These are phyloP conservation scores for Mortierella sp. DNA, from an alignment of 371 early-diverging fungal species.

Conservation along the genomic window DNA sequence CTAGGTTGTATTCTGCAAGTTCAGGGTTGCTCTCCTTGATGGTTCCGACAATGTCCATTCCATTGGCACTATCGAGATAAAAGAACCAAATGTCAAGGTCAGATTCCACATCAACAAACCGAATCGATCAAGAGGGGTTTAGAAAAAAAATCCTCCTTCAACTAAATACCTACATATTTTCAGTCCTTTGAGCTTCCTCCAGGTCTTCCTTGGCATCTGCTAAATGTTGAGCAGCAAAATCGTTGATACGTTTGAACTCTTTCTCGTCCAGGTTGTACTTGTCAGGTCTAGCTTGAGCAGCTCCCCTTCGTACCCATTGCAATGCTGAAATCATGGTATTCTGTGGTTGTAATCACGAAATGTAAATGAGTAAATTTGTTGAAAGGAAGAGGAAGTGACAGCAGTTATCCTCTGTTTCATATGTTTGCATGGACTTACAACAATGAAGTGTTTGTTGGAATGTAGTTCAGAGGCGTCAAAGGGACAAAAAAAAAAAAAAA, in stretches of 20 bases:
- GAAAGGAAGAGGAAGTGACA: background rate
- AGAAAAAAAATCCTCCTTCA: too few species aligned
- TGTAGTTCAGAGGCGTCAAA: constrained; percentile 1
- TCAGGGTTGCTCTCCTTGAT: constrained; percentile 65
- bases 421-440: background rate
- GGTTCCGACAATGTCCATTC: constrained; percentile 43
- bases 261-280: constrained; percentile 86
- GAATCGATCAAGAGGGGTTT: too few species aligned
- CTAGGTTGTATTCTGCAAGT: constrained; percentile 82
- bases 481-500: constrained; percentile 11
- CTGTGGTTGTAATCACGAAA: background rate
- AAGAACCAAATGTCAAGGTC: background rate
- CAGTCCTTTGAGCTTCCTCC: constrained; percentile 64
- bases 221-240: constrained; percentile 77
- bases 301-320: constrained; percentile 93
- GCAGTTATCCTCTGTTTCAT: background rate
- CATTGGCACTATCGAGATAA: constrained; percentile 14
- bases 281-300: constrained; percentile 81
- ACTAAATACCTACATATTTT: constrained; percentile 25
- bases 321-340: constrained; percentile 80
- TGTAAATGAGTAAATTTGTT: background rate
- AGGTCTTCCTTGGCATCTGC: constrained; percentile 80
- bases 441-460: background rate
- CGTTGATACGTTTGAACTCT: constrained; percentile 85
- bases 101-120: background rate